Base-by-base conservation (phyloP, 2,329 filamentous ascomycete species). In the Clarireedia sp. region DNA sequence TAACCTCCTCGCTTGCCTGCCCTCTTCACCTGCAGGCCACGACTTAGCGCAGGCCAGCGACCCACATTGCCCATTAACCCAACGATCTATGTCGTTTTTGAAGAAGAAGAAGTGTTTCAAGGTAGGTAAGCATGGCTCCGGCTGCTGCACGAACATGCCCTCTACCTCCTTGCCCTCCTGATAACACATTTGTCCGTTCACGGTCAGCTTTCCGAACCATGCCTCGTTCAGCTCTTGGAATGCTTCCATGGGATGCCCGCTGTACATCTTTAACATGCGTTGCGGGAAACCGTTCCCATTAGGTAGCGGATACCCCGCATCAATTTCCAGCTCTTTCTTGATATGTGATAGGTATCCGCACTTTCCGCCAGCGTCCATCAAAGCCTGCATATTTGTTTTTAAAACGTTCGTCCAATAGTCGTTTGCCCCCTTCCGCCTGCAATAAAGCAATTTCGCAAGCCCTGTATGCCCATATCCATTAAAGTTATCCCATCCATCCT, bases 251-350 rank as follows among this genome's bases (percentile, higher is more conserved):
- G 51, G 51, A n/a, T 29, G 24, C n/a, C 51, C 51, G 12, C 29
- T 48, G 16, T 19, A 41, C 43, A 48, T 17, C 24, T 54, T 54
- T 3, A 54, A 8, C 51, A 54, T 54, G 16, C 51, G 45, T 23
- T 54, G 51, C 26, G 51, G 51, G 24, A 54, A 54, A 12, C 51
- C 51, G 21, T 54, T 54, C 12, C 51, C 44, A 33, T 54, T 54
- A 4, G 51, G 51, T 33, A 54, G 44, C 38, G 44, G 44, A 36
- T 46, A 54, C 2, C 51, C 51, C 8, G 51, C 48, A 26, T 54
- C 48, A 33, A 54, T 41, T n/a, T 54, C 51, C 24, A 54, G 43
- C 10, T 54, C 51, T 23, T 48, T 54, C 36, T 41, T 48, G 21
- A 54, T 17, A n/a, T 54, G 51, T 24, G 51, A 54, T 10, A 54